These are phyloP conservation scores for Russula earlei DNA, from an alignment of 768 basidiomycete species.

Conservation along the genomic window DNA sequence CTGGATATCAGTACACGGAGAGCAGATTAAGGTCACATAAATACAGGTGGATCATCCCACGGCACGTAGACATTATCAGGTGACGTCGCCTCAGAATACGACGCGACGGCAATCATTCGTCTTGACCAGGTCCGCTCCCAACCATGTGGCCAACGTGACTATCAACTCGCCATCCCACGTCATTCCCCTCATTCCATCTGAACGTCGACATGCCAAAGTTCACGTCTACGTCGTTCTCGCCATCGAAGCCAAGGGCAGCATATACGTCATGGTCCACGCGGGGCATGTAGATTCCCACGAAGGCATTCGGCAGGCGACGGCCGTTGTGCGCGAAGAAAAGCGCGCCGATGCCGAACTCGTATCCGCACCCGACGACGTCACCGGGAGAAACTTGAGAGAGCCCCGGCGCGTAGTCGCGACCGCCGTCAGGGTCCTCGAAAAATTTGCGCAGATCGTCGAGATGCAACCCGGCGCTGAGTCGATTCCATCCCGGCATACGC, in stretches of 20 bases:
- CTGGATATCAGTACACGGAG: no score
- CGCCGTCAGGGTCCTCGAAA: constrained; percentile 59
- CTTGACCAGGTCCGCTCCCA: constrained; percentile 26
- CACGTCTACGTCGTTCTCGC: constrained; percentile 44
- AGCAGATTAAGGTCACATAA: no score
- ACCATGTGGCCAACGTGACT: constrained; percentile 44
- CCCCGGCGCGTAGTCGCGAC: constrained; percentile 36
- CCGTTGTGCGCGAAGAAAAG: constrained; percentile 65
- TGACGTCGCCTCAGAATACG: constrained; percentile 7
- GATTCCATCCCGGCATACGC: constrained; percentile 65
- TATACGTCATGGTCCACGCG: constrained; percentile 46
- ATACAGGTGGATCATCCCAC: no score
- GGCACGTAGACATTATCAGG: no score
- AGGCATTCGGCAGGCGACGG: constrained; percentile 43
- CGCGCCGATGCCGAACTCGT: constrained; percentile 41
- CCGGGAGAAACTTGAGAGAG: constrained; percentile 32
- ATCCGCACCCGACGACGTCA: constrained; percentile 56
- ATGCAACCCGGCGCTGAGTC: constrained; percentile 54
- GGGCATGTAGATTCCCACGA: constrained; percentile 49
- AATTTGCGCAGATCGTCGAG: constrained; percentile 67
- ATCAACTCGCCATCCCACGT: constrained; percentile 57
- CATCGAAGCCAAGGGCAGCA: constrained; percentile 53
- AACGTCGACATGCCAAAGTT: constrained; percentile 59
- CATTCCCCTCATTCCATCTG: constrained; percentile 54
- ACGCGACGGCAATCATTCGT: constrained; percentile 34